phyloP scores from a whole-genome alignment of 192 early-diverging fungal species.

The Geranomyces michiganensis region DNA sequence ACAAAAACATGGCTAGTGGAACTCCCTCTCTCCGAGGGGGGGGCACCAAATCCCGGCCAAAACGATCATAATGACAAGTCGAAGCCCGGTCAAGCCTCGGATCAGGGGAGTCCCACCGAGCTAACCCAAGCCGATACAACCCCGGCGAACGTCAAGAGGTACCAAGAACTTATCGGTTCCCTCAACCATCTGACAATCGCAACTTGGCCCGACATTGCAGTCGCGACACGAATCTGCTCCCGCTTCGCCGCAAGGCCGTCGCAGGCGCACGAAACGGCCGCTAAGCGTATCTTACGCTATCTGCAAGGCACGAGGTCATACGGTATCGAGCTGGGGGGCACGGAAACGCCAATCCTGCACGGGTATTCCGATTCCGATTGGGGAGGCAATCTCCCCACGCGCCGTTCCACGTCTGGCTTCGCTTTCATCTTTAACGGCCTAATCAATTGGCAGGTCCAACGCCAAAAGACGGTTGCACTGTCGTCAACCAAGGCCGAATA shows the following conservation, averaged over 20 bases:
- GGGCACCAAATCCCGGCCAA: too few species aligned
- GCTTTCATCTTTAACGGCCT: neutral
- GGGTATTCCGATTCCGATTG: neutral
- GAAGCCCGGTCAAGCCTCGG: too few species aligned
- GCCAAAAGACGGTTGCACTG: slow-evolving; percentile 14
- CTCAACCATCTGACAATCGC: slow-evolving; percentile 31
- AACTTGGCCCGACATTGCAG: slow-evolving; percentile 33
- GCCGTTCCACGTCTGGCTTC: neutral
- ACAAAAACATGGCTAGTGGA: neutral
- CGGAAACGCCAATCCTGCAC: slow-evolving; percentile 12
- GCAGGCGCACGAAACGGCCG: neutral
- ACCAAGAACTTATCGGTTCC: neutral
- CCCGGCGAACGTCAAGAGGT: neutral
- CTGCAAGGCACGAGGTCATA: neutral
- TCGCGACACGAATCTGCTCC: neutral
- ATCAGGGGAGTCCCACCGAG: neutral
- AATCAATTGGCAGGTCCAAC: slow-evolving; percentile 3
- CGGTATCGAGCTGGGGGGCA: neutral
- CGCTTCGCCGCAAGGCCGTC: neutral
- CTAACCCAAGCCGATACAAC: neutral
- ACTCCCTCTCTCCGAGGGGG: too few species aligned
- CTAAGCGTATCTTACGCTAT: neutral
- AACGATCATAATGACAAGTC: too few species aligned
- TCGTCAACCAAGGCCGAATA: slow-evolving; percentile 30
- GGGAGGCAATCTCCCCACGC: neutral